These are phyloP conservation scores for Beauveria medogensis DNA, from an alignment of 2,329 filamentous ascomycete genomes.

Conservation along the genomic window DNA sequence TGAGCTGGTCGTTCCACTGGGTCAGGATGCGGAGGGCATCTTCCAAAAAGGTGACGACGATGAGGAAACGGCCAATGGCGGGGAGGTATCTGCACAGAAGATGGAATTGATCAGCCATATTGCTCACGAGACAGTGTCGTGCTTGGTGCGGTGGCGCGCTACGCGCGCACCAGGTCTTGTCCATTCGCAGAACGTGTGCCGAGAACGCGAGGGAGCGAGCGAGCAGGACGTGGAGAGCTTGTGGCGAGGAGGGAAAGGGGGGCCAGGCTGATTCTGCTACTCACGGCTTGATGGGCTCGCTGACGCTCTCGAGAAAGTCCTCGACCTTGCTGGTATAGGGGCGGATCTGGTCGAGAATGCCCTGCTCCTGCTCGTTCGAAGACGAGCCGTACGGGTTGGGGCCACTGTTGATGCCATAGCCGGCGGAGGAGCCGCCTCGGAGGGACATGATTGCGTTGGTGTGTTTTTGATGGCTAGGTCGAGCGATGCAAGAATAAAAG, in stretches of 20 bases:
- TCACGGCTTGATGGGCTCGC: slow-evolving; percentile 91
- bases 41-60: slow-evolving; percentile 97
- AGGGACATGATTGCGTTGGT: slow-evolving; percentile 27
- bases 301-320: slow-evolving; percentile 77
- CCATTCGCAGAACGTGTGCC: too few species aligned
- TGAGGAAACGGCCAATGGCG: slow-evolving; percentile 91
- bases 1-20: slow-evolving; percentile 92
- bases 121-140: neutral
- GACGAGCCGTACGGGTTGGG: slow-evolving; percentile 58
- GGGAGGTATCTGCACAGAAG: slow-evolving; percentile 65
- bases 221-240: too few species aligned
- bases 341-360: slow-evolving; percentile 71
- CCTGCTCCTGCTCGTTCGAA: slow-evolving; percentile 49
- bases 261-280: slow-evolving; percentile 13
- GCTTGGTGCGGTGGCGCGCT: too few species aligned
- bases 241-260: neutral
- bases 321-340: slow-evolving; percentile 98
- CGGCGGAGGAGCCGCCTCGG: slow-evolving; percentile 59
- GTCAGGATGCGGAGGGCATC: slow-evolving; percentile 94
- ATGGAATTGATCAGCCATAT: slow-evolving; percentile 13
- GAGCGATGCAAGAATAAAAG: slow-evolving; percentile 2
- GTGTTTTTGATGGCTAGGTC: neutral
- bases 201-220: too few species aligned
- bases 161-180: neutral
- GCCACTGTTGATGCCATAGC: slow-evolving; percentile 74